Evolutionary conservation across 129 eudicot genomes (phyloP).

Genomic region (Gnaphalium uliginosum): DNA sequence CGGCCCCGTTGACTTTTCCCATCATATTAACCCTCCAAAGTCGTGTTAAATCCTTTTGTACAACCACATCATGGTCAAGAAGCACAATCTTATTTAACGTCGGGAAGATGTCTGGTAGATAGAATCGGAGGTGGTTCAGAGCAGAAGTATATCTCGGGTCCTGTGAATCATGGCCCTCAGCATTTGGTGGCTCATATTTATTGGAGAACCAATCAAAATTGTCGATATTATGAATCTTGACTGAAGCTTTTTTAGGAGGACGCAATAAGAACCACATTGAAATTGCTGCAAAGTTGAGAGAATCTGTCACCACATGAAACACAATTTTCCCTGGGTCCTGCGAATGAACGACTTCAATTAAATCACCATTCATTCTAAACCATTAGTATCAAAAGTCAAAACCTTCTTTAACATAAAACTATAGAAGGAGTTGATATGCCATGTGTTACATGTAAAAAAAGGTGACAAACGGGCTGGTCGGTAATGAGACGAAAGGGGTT

Average conservation of each 20-base stretch:
- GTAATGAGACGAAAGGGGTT: neutral
- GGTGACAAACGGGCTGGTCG: neutral
- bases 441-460: neutral
- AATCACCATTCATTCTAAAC: constrained; percentile 6
- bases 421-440: neutral
- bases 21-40: constrained; percentile 69
- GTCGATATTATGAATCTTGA: constrained; percentile 68
- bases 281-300: constrained; percentile 81
- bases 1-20: constrained; percentile 92
- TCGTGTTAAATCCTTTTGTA: constrained; percentile 71
- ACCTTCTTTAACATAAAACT: neutral
- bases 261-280: constrained; percentile 88
- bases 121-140: constrained; percentile 83
- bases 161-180: constrained; percentile 46
- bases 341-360: constrained; percentile 15
- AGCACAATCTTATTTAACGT: constrained; percentile 66
- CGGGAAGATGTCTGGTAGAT: constrained; percentile 82
- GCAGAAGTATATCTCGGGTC: constrained; percentile 76
- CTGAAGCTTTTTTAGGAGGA: constrained; percentile 63
- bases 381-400: neutral
- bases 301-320: constrained; percentile 86
- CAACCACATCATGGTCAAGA: constrained; percentile 97
- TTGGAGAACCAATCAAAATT: constrained; percentile 54
- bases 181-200: constrained; percentile 36
- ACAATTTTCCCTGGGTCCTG: constrained; percentile 83